Evolutionary conservation across 2,329 filamentous ascomycete species (phyloP).

Genomic region (Hirsutella rhossiliensis): DNA sequence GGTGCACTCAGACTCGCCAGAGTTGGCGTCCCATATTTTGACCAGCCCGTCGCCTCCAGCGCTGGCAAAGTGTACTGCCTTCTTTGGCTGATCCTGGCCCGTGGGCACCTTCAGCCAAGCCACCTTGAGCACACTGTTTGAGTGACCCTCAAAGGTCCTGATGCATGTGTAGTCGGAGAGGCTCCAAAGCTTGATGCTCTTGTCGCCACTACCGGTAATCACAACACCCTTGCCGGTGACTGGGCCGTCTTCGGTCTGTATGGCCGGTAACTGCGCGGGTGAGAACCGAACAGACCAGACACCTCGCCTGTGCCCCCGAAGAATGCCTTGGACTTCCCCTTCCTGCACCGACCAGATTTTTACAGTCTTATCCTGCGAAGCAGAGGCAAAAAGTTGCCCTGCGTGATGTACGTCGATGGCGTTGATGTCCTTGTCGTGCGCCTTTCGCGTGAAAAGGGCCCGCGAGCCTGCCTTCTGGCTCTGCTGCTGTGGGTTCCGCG

Average conservation of each 20-base stretch:
- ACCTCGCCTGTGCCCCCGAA: slow-evolving; percentile 85
- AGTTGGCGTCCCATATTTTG: slow-evolving; percentile 87
- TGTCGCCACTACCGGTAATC: slow-evolving; percentile 87
- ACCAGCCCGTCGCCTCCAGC: slow-evolving; percentile 90
- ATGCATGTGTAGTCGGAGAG: slow-evolving; percentile 85
- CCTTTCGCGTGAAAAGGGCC: slow-evolving; percentile 80
- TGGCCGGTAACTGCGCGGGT: slow-evolving; percentile 60
- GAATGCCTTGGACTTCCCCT: slow-evolving; percentile 81
- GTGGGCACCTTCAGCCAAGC: slow-evolving; percentile 60
- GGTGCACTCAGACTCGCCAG: slow-evolving; percentile 75
- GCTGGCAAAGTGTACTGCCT: slow-evolving; percentile 62
- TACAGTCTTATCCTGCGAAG: slow-evolving; percentile 90
- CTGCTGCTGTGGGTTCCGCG: slow-evolving; percentile 34
- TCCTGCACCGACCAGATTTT: slow-evolving; percentile 93
- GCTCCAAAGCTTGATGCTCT: slow-evolving; percentile 92
- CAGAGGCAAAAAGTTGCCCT: slow-evolving; percentile 79
- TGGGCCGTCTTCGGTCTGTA: slow-evolving; percentile 59
- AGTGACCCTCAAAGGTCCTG: slow-evolving; percentile 90
- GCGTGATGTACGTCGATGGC: slow-evolving; percentile 71
- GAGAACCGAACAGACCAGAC: slow-evolving; percentile 94
- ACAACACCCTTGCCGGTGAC: slow-evolving; percentile 71
- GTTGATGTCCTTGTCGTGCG: slow-evolving; percentile 98
- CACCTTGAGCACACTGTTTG: slow-evolving; percentile 89
- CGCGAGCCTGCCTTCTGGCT: slow-evolving; percentile 41
- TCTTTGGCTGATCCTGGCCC: slow-evolving; percentile 39